Evolutionary conservation across 2,329 filamentous ascomycete genomes (phyloP).

Genomic region (Colletotrichum truncatum): DNA sequence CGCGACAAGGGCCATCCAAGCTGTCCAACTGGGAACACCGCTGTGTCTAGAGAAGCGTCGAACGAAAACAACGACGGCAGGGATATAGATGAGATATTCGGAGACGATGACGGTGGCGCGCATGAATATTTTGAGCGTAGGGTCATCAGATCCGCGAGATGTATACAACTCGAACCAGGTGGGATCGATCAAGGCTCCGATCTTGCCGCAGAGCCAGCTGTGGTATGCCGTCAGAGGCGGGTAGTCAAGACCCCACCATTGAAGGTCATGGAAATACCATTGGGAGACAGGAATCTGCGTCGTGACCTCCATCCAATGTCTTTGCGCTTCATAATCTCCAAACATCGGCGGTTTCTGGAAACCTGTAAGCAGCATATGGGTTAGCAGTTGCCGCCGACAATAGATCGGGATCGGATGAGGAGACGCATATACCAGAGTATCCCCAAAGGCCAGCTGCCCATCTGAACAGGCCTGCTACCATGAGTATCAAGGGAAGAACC

Average conservation of each 20-base stretch:
- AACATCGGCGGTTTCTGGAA: constrained; percentile 87
- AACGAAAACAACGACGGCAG: constrained; percentile 85
- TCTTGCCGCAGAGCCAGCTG: constrained; percentile 91
- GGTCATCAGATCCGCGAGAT: constrained; percentile 84
- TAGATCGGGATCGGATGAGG: neutral
- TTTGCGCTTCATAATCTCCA: constrained; percentile 96
- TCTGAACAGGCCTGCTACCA: constrained; percentile 89
- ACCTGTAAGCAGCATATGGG: constrained; percentile 56
- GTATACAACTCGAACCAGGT: constrained; percentile 87
- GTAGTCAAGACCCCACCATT: constrained; percentile 99
- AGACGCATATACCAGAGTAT: constrained; percentile 77
- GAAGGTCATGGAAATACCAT: constrained; percentile 97
- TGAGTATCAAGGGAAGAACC: constrained; percentile 85
- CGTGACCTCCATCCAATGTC: constrained; percentile 99
- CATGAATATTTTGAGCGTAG: constrained; percentile 92
- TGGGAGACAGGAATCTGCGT: constrained; percentile 87
- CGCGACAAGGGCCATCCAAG: constrained; percentile 85
- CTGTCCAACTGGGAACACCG: constrained; percentile 82
- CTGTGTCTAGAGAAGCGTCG: constrained; percentile 81
- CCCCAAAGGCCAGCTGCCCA: constrained; percentile 95
- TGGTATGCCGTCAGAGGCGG: constrained; percentile 98
- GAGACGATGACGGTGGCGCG: constrained; percentile 89
- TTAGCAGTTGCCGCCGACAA: neutral
- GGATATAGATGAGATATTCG: constrained; percentile 90
- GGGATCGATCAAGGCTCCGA: constrained; percentile 82